Evolutionary conservation across 2,329 filamentous ascomycete genomes (phyloP), one percentile per base, ranked within the genome.

Genomic region (Trichoderma endophyticum): DNA sequence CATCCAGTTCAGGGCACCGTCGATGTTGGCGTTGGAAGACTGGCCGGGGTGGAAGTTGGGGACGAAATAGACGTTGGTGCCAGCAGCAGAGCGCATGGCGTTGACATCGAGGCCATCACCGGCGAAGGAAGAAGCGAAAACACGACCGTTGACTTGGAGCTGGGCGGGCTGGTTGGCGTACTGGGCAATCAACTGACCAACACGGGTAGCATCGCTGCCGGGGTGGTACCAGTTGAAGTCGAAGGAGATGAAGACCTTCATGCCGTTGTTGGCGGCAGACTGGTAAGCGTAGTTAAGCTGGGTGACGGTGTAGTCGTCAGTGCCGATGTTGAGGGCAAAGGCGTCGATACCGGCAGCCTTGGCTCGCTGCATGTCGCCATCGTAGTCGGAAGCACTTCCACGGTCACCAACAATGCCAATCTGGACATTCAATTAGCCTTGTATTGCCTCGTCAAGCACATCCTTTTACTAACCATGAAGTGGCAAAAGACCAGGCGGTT

Each of bases 241-340:
- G 73, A 88, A 89, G 1, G 86, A 88, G 73, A 89, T 83, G 70
- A 88, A 87, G 15, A 87, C 84, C 70, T 87, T 86, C 82, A 88
- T 86, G 61, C 79, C 81, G 32, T 82, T 82, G 8, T 79, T 79
- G 11, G 82, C 81, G 3, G 86, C 85, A 0, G 85, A 85, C n/a
- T 83, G 78, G 72, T 87, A 88, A 1, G 86, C 86, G 36, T 80
- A 82, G 1, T 75, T 78, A 4, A 88, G 82, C 76, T 87, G 85
- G n/a, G 80, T 75, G 65, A 86, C 83, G 1, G 81, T 84, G 70
- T 81, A 83, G 7, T 73, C 71, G 70, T 87, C 85, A 7, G 78
- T 77, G 32, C 84, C 85, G 61, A 87, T 86, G 65, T 86, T 87
- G 51, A 87, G 79, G 2, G 85, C 85, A 75, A 86, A 86, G 5